A percentile compares a stretch with the other conserved stretches of the same genome.
Evolutionary conservation across 345 rosid genomes (phyloP).

Genomic region (Gossypium bickii): DNA sequence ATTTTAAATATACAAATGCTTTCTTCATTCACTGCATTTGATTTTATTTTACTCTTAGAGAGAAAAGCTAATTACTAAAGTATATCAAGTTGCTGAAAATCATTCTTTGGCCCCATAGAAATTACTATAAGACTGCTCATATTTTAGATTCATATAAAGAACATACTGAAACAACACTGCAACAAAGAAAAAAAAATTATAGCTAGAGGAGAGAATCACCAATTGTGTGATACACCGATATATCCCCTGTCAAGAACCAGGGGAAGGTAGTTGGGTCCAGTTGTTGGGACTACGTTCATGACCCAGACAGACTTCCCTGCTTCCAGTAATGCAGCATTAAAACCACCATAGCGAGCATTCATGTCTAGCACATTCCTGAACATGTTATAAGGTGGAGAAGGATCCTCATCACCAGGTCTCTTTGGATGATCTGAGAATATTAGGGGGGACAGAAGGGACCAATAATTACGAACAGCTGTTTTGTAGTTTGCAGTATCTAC

Average conservation of each 20-base stretch:
- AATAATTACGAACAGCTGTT: slow-evolving; percentile 54
- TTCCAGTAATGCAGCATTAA: slow-evolving; percentile 52
- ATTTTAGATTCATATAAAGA: not conserved
- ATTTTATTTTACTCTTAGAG: not conserved
- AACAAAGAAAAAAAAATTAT: not conserved
- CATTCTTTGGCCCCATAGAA: not conserved
- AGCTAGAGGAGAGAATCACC: slow-evolving; percentile 42
- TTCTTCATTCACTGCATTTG: not conserved
- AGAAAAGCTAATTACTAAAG: not conserved
- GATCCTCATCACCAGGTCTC: slow-evolving; percentile 98
- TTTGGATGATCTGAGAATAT: slow-evolving; percentile 99
- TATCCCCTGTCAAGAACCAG: slow-evolving; percentile 86
- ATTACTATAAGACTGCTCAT: not conserved
- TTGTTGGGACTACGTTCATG: slow-evolving; percentile 20
- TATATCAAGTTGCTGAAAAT: slow-evolving; percentile 1
- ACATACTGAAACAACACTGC: not conserved
- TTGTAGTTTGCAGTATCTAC: slow-evolving; percentile 69
- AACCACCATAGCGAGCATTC: slow-evolving; percentile 91
- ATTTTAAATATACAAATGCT: not conserved
- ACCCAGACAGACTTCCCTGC: not conserved
- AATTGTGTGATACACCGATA: slow-evolving; percentile 82
- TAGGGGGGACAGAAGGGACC: slow-evolving; percentile 93
- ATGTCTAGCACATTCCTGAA: slow-evolving; percentile 89
- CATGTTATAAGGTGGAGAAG: slow-evolving; percentile 94
- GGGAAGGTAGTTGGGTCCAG: slow-evolving; percentile 59